phyloP scores from a whole-genome alignment of 345 rosid species.

The Luvunga scandens region DNA sequence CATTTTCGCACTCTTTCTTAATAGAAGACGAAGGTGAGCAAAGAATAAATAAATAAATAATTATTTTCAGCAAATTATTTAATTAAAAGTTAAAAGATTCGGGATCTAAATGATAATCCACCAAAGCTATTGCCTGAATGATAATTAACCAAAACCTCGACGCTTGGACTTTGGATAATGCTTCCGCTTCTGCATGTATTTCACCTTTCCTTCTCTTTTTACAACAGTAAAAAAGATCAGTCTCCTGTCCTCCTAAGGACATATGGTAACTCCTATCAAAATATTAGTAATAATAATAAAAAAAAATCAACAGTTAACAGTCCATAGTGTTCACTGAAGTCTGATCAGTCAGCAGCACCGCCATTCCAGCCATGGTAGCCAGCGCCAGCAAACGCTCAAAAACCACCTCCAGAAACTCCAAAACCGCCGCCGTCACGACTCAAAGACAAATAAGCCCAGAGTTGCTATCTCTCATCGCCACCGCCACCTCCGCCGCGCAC shows the following conservation, averaged over 20 bases:
- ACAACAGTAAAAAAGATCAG: no score
- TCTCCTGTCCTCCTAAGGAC: no score
- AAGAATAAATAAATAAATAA: no score
- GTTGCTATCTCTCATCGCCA: constrained; percentile 36
- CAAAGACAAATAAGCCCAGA: constrained; percentile 20
- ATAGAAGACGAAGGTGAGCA: no score
- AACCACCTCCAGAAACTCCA: neutral
- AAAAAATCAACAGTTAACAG: neutral
- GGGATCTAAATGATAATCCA: neutral
- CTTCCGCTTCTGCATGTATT: no score
- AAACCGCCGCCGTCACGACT: constrained; percentile 6
- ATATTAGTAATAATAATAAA: no score
- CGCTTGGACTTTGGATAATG: neutral
- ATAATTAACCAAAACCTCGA: neutral
- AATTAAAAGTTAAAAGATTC: neutral
- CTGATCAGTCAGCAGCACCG: neutral
- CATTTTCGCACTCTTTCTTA: no score
- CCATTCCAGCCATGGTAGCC: constrained; percentile 17
- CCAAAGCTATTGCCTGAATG: neutral
- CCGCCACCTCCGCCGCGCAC: constrained; percentile 43
- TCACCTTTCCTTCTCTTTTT: no score
- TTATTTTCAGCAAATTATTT: no score
- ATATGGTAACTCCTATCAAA: no score
- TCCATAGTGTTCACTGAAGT: neutral
- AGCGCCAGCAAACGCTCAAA: constrained; percentile 7